Percentiles rank a stretch among this genome's conserved stretches.
Evolutionary conservation across 2,329 filamentous ascomycete genomes (phyloP).

Genomic region (Arachnopeziza araneosa): DNA sequence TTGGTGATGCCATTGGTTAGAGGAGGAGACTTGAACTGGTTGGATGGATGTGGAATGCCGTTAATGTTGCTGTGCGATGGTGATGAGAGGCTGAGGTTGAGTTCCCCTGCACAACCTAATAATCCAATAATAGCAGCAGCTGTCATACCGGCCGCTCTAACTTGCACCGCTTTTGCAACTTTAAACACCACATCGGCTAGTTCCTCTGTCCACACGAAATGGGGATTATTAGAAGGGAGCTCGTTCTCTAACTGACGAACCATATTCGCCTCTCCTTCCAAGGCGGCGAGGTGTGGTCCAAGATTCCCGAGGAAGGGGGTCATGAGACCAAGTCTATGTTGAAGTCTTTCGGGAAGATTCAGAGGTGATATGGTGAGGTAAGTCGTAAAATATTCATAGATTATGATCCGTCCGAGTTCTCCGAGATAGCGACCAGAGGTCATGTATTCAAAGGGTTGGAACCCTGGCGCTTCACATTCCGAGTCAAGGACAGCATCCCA

Average conservation of each 20-base stretch:
- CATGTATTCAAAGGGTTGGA: conserved; percentile 97
- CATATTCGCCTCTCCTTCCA: conserved; percentile 27
- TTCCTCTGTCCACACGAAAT: conserved; percentile 58
- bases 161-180: conserved; percentile 65
- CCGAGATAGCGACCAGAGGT: conserved; percentile 90
- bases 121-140: conserved; percentile 68
- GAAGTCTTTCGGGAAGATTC: conserved; percentile 17
- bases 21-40: not conserved
- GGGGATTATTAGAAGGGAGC: conserved; percentile 46
- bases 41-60: not conserved
- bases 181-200: conserved; percentile 55
- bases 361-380: conserved; percentile 14
- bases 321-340: conserved; percentile 40
- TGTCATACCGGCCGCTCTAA: conserved; percentile 67
- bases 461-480: conserved; percentile 68
- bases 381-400: conserved; percentile 74
- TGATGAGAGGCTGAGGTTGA: conserved; percentile 33
- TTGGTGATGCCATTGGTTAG: not conserved
- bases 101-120: conserved; percentile 62
- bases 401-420: conserved; percentile 73
- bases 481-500: conserved; percentile 67
- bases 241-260: conserved; percentile 44
- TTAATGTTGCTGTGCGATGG: conserved; percentile 13
- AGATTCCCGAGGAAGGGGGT: conserved; percentile 70
- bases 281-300: conserved; percentile 44